These are phyloP conservation scores for Cucumis hystrix DNA, from an alignment of 306 rosid species.

Conservation along the genomic window DNA sequence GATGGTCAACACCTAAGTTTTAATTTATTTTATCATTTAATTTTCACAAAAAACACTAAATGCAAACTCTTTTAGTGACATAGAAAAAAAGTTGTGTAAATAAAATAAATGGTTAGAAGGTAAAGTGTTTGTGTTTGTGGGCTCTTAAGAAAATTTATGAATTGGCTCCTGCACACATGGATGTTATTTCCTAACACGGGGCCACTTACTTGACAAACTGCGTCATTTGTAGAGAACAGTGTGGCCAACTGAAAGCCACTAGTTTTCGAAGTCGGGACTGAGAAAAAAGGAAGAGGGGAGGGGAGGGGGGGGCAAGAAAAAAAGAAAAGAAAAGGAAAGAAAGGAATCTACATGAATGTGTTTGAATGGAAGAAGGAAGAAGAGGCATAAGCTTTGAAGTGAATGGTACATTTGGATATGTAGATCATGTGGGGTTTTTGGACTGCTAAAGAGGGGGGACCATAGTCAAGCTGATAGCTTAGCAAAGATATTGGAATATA, in stretches of 20 bases:
- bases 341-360: constrained; percentile 8
- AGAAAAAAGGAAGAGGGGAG: not conserved
- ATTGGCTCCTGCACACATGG: not conserved
- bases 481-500: constrained; percentile 9
- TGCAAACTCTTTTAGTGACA: too few relatives aligned
- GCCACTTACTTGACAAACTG: not conserved
- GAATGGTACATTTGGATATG: not conserved
- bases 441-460: not conserved
- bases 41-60: too few relatives aligned
- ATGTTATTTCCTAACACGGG: not conserved
- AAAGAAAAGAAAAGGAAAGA: not conserved
- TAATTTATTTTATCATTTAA: too few relatives aligned
- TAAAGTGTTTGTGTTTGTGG: not conserved
- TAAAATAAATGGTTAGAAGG: too few relatives aligned
- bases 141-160: not conserved
- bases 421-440: constrained; percentile 8
- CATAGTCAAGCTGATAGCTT: not conserved
- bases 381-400: not conserved
- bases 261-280: not conserved
- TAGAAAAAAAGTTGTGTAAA: too few relatives aligned
- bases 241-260: not conserved
- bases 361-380: not conserved
- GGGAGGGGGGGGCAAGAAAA: not conserved
- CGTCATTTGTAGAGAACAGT: not conserved
- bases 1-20: too few relatives aligned